phyloP scores from a whole-genome alignment of 2,329 filamentous ascomycete species.

The Pseudogymnoascus sp. region DNA sequence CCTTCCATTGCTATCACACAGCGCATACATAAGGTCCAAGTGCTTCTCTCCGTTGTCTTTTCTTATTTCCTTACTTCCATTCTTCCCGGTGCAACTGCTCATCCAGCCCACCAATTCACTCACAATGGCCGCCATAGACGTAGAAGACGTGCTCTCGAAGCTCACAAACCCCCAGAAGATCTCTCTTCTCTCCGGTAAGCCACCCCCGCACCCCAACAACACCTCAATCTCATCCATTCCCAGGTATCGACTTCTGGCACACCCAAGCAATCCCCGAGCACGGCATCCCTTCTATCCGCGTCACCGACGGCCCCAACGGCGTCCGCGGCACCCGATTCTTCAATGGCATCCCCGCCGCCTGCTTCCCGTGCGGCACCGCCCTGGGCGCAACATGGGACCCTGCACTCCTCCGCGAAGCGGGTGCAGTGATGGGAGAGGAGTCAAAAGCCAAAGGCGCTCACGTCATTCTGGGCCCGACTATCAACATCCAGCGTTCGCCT shows the following conservation, averaged over 20 bases:
- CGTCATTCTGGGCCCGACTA: slow-evolving; percentile 53
- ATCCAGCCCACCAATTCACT: background rate
- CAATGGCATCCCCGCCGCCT: slow-evolving; percentile 53
- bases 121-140: slow-evolving; percentile 45
- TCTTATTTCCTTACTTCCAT: background rate
- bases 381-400: slow-evolving; percentile 53
- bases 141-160: slow-evolving; percentile 48
- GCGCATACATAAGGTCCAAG: background rate
- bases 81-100: background rate
- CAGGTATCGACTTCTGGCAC: slow-evolving; percentile 64
- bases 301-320: slow-evolving; percentile 64
- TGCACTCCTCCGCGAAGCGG: slow-evolving; percentile 44
- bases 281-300: slow-evolving; percentile 56
- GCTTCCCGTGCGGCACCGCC: slow-evolving; percentile 52
- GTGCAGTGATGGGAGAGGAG: slow-evolving; percentile 45
- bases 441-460: slow-evolving; percentile 51
- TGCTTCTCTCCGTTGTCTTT: background rate
- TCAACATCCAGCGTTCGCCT: slow-evolving; percentile 56
- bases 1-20: background rate
- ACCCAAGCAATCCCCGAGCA: slow-evolving; percentile 53
- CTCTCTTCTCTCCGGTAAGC: slow-evolving; percentile 43
- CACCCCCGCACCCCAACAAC: background rate
- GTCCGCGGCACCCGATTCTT: slow-evolving; percentile 63
- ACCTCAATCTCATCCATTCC: background rate
- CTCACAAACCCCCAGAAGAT: slow-evolving; percentile 47